phyloP scores from a whole-genome alignment of 345 rosid genomes.

The Citrus cavaleriei region DNA sequence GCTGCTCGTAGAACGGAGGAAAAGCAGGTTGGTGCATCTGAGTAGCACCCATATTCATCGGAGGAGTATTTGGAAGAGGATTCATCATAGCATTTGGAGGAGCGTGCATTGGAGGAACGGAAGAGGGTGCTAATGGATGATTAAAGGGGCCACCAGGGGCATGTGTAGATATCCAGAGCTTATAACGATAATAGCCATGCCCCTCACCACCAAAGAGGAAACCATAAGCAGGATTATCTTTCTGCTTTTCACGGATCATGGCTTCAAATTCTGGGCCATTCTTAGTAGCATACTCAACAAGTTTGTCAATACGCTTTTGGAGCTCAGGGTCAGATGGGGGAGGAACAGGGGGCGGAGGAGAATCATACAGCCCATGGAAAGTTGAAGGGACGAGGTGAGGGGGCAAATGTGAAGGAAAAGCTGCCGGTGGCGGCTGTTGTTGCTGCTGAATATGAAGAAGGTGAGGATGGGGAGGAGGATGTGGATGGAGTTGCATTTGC shows the following conservation, averaged over 20 bases:
- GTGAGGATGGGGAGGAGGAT: constrained; percentile 58
- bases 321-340: constrained; percentile 95
- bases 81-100: constrained; percentile 67
- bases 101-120: constrained; percentile 59
- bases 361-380: constrained; percentile 60
- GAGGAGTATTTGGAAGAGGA: constrained; percentile 37
- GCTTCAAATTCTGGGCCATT: constrained; percentile 97
- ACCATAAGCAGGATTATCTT: constrained; percentile 86
- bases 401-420: constrained; percentile 64
- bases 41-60: constrained; percentile 42
- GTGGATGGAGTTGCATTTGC: constrained; percentile 51
- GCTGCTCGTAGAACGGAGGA: constrained; percentile 76
- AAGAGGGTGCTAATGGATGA: constrained; percentile 54
- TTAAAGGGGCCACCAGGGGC: constrained; percentile 59
- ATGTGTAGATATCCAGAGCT: constrained; percentile 70
- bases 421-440: constrained; percentile 49
- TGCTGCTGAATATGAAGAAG: constrained; percentile 62
- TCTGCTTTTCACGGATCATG: constrained; percentile 93
- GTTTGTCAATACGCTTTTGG: constrained; percentile 90
- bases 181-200: constrained; percentile 78
- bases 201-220: constrained; percentile 97
- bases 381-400: constrained; percentile 60
- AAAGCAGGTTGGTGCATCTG: constrained; percentile 78
- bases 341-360: constrained; percentile 66
- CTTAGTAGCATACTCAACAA: constrained; percentile 82